Percentiles rank a stretch among this genome's conserved stretches.
Evolutionary conservation across 192 early-diverging fungal genomes (phyloP).

Genomic region (Polychytrium aggregatum): DNA sequence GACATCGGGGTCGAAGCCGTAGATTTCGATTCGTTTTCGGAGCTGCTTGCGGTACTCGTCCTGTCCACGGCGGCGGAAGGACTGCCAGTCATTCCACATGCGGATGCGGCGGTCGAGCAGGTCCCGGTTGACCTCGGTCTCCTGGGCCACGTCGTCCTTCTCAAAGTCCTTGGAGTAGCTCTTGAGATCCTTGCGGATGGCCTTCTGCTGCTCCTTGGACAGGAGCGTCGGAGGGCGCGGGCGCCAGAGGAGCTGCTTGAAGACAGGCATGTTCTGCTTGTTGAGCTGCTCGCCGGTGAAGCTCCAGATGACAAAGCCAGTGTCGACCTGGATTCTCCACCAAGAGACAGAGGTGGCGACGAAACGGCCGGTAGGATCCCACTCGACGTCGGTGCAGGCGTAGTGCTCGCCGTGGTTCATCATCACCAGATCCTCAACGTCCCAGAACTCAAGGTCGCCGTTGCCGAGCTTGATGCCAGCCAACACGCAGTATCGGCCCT

Average conservation of each 20-base stretch:
- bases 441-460: conserved; percentile 87
- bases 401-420: conserved; percentile 81
- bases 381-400: conserved; percentile 89
- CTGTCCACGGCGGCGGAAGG: conserved; percentile 57
- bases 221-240: conserved; percentile 81
- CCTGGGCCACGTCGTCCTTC: conserved; percentile 68
- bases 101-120: conserved; percentile 62
- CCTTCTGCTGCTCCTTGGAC: conserved; percentile 65
- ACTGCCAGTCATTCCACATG: conserved; percentile 74
- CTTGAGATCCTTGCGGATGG: conserved; percentile 85
- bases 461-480: conserved; percentile 65
- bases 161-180: conserved; percentile 82
- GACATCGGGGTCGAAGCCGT: conserved; percentile 28
- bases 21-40: conserved; percentile 41
- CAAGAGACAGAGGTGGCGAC: conserved; percentile 74
- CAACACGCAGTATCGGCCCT: conserved; percentile 81
- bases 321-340: conserved; percentile 80
- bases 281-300: conserved; percentile 73
- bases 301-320: conserved; percentile 87
- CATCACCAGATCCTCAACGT: conserved; percentile 57
- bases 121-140: conserved; percentile 59
- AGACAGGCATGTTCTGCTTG: conserved; percentile 61
- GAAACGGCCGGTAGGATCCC: conserved; percentile 97
- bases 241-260: conserved; percentile 94
- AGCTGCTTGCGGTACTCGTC: conserved; percentile 43